Evolutionary conservation across 1,284 basidiomycete genomes (phyloP).

Genomic region (Rhodotorula sp.): DNA sequence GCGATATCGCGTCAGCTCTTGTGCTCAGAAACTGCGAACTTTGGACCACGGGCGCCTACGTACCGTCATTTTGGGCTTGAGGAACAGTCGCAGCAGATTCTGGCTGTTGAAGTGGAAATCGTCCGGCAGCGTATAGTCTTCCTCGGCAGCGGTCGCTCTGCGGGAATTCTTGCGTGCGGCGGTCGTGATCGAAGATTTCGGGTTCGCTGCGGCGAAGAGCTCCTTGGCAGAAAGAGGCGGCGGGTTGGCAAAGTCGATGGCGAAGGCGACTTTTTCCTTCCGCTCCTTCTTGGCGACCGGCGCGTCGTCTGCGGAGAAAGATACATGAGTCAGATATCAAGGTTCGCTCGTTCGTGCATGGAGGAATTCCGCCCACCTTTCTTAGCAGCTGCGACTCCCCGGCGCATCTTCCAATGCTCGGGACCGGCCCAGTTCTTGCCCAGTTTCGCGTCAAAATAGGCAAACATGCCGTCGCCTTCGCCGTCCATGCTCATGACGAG

Average conservation of each 20-base stretch:
- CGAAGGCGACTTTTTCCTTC: slow-evolving; percentile 77
- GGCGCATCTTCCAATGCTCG: slow-evolving; percentile 88
- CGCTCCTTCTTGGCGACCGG: slow-evolving; percentile 6
- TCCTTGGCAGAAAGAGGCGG: slow-evolving; percentile 64
- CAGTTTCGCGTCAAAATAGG: slow-evolving; percentile 82
- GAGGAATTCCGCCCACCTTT: slow-evolving; percentile 17
- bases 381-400: slow-evolving; percentile 13
- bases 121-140: slow-evolving; percentile 82
- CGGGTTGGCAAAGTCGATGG: slow-evolving; percentile 75
- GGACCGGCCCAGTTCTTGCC: slow-evolving; percentile 99
- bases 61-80: slow-evolving; percentile 92
- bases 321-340: not conserved
- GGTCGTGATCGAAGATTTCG: slow-evolving; percentile 47
- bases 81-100: slow-evolving; percentile 84
- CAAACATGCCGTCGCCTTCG: slow-evolving; percentile 66
- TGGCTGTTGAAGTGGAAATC: slow-evolving; percentile 96
- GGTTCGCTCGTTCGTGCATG: too few species aligned
- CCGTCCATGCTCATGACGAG: slow-evolving; percentile 70
- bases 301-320: not conserved
- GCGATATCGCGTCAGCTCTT: not conserved
- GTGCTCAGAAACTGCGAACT: not conserved
- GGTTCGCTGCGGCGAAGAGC: slow-evolving; percentile 74
- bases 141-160: slow-evolving; percentile 56
- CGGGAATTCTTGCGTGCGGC: slow-evolving; percentile 39
- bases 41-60: slow-evolving; percentile 21